Evolutionary conservation across 164 flowering plant genomes (phyloP).

Genomic region (Echeveria elegans): DNA sequence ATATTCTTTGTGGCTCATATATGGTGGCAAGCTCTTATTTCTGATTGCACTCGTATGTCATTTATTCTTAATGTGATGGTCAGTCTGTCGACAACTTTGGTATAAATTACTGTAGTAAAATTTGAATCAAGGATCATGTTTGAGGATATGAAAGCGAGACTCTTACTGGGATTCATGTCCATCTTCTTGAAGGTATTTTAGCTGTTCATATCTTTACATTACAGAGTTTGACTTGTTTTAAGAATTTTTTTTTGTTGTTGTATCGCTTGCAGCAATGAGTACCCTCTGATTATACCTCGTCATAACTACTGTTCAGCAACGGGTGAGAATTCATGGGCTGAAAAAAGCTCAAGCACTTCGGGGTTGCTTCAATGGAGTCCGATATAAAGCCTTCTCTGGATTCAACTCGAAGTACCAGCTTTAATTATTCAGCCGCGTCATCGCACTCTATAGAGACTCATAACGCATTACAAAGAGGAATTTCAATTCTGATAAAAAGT

Average conservation of each 20-base stretch:
- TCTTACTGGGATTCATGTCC: constrained; percentile 97
- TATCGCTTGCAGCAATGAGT: constrained; percentile 73
- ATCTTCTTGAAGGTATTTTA: constrained; percentile 73
- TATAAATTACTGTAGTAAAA: neutral
- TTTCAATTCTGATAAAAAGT: constrained; percentile 90
- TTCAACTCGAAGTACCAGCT: constrained; percentile 56
- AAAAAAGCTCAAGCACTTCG: constrained; percentile 83
- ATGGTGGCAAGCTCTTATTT: neutral
- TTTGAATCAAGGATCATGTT: constrained; percentile 77
- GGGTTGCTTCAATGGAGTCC: constrained; percentile 84
- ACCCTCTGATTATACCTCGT: constrained; percentile 91
- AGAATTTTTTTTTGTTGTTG: constrained; percentile 14
- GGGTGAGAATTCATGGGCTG: constrained; percentile 86
- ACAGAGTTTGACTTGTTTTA: neutral
- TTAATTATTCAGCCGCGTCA: constrained; percentile 73
- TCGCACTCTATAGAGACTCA: constrained; percentile 77
- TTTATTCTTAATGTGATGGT: neutral
- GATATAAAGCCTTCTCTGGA: constrained; percentile 60
- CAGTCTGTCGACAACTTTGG: neutral
- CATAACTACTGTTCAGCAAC: constrained; percentile 64
- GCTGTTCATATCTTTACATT: constrained; percentile 2
- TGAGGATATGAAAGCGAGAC: constrained; percentile 93
- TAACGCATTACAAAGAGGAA: constrained; percentile 92
- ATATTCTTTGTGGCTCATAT: neutral
- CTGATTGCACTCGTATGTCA: neutral